Evolutionary conservation across 2,329 filamentous ascomycete species (phyloP).

Genomic region (Penicillium occitanis): DNA sequence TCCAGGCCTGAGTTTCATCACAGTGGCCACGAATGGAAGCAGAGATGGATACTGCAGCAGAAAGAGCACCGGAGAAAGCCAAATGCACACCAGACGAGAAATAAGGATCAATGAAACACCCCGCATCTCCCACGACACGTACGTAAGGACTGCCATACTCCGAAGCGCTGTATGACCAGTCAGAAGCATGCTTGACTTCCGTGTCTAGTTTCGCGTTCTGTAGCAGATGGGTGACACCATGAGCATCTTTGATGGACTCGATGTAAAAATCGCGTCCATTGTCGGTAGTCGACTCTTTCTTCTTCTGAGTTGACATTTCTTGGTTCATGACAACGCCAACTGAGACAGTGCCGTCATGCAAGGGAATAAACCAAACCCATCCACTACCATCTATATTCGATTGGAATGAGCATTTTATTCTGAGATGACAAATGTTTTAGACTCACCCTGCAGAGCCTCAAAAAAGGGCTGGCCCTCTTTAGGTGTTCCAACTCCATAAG

Average conservation of each 20-base stretch:
- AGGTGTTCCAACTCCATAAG: conserved; percentile 18
- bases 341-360: conserved; percentile 46
- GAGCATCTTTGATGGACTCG: conserved; percentile 21
- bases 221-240: conserved; percentile 31
- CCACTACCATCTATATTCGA: conserved; percentile 45
- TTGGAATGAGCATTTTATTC: not conserved
- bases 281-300: conserved; percentile 4
- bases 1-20: conserved; percentile 37
- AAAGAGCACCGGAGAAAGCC: conserved; percentile 45
- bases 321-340: conserved; percentile 17
- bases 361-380: conserved; percentile 54
- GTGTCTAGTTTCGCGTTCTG: conserved; percentile 34
- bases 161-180: conserved; percentile 51
- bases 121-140: conserved; percentile 50
- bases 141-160: conserved; percentile 42
- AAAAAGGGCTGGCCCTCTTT: conserved; percentile 23
- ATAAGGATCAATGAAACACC: conserved; percentile 51
- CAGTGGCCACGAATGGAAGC: conserved; percentile 26
- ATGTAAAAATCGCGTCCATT: conserved; percentile 20
- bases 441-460: conserved; percentile 20
- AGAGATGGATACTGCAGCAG: conserved; percentile 47
- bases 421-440: not conserved
- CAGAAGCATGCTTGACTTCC: conserved; percentile 45
- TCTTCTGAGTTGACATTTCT: conserved; percentile 19
- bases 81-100: conserved; percentile 53